Base-by-base conservation (phyloP, 2,329 filamentous ascomycete species). In the Nemania serpens region DNA sequence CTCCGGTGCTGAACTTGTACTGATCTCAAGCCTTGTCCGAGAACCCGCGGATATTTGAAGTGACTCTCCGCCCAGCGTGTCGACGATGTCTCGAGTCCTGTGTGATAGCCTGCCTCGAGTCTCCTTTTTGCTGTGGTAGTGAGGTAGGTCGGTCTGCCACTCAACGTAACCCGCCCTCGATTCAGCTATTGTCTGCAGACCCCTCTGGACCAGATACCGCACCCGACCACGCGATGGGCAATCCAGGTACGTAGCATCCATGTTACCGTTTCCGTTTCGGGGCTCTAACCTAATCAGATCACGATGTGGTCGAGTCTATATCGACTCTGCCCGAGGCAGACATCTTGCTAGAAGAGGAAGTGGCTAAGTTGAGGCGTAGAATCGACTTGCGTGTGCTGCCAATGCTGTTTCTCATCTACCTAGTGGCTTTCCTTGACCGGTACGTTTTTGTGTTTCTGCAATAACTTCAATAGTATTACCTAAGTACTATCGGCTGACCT, bases 381-480 rank as follows among this genome's bases (percentile, higher is more conserved):
- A 66, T 64, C 12, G 66, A 67, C 43, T 22, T 66, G 6, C 61
- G 51, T 18, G 65, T 68, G n/a, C 41, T 68, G 2, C 66, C 66
- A 1, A 66, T 68, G 11, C 51, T 68, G 4, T 67, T 67, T 17
- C 6, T 55, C 2, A 48, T 67, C 22, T 68, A 67, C 20, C 33
- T 68, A 1, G 56, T 51, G 22, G 60, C 65, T 10, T 68, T 67
- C 47, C 52, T 67, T 10, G 66, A 68, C 22, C 61, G 66, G 66
- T 57, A 53, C 45, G 59, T 43, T 15, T 33, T 17, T 39, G 36
- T 12, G 4, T n/a, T 12, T 12, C 36, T 29, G 25, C 25, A 7
- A 3, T 7, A 29, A n/a, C n/a, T n/a, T n/a, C n/a, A n/a, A 39
- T 39, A n/a, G 4, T 10, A 10, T 12, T 20, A 33, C 10, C 13